phyloP scores from a whole-genome alignment of 345 rosid species.

The Populus simonii region DNA sequence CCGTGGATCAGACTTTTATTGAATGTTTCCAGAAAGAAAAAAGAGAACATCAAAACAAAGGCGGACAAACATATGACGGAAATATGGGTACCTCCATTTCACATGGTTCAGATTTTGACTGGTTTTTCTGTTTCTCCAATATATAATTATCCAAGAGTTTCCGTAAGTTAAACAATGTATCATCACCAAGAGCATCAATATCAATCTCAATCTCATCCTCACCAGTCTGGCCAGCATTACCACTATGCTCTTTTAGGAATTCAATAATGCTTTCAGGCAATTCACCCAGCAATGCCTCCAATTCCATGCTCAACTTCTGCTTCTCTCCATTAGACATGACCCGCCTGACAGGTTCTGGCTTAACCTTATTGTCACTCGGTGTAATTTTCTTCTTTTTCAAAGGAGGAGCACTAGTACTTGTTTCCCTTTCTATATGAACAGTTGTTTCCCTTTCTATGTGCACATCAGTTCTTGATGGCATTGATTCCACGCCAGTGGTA shows the following conservation, averaged over 20 bases:
- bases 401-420: constrained; percentile 21
- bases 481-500: constrained; percentile 17
- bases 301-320: constrained; percentile 11
- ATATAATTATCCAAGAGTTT: constrained; percentile 71
- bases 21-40: background rate
- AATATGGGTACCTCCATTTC: constrained; percentile 68
- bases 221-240: constrained; percentile 43
- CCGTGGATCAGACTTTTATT: constrained; percentile 18
- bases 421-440: constrained; percentile 27
- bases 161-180: constrained; percentile 57
- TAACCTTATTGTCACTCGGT: constrained; percentile 32
- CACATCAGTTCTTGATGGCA: constrained; percentile 32
- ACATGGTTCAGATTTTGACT: constrained; percentile 52
- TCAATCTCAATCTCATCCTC: constrained; percentile 92
- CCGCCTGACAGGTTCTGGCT: constrained; percentile 40
- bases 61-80: constrained; percentile 6
- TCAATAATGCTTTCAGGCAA: constrained; percentile 70
- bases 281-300: constrained; percentile 39
- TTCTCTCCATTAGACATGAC: constrained; percentile 19
- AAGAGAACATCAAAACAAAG: background rate
- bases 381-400: constrained; percentile 41
- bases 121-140: constrained; percentile 47
- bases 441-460: constrained; percentile 23
- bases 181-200: constrained; percentile 63
- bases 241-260: constrained; percentile 65